These are phyloP conservation scores for Podaxis mareebaensis DNA, from an alignment of 768 basidiomycete genomes.

Conservation along the genomic window DNA sequence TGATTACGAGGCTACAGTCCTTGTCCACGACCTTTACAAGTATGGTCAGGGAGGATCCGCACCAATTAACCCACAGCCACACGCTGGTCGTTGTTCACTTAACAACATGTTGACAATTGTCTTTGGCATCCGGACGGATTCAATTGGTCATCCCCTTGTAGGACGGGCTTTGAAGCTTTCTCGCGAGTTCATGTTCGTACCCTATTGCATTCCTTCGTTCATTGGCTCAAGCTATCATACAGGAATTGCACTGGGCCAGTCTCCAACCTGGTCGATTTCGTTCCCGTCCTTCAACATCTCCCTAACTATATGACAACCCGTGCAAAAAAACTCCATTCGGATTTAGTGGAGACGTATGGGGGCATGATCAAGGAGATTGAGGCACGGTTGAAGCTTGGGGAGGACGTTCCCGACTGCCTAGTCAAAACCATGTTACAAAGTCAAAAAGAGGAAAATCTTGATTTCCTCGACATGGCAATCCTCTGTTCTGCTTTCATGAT, in stretches of 20 bases:
- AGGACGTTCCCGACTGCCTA: conserved; percentile 42
- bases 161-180: conserved; percentile 35
- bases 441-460: conserved; percentile 35
- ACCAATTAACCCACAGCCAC: conserved; percentile 39
- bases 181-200: conserved; percentile 45
- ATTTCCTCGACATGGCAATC: conserved; percentile 39
- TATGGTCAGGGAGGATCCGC: conserved; percentile 29
- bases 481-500: conserved; percentile 44
- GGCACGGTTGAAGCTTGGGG: conserved; percentile 34
- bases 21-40: conserved; percentile 38
- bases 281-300: conserved; percentile 40
- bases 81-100: conserved; percentile 38
- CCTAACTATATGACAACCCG: conserved; percentile 39
- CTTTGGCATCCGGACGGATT: conserved; percentile 43
- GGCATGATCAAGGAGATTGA: conserved; percentile 39
- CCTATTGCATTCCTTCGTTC: background rate
- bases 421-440: conserved; percentile 38
- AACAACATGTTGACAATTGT: conserved; percentile 48
- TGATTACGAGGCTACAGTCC: conserved; percentile 39
- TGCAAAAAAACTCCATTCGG: conserved; percentile 38
- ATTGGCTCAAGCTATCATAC: background rate
- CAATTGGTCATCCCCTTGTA: conserved; percentile 38
- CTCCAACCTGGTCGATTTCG: conserved; percentile 47
- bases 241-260: conserved; percentile 45
- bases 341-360: conserved; percentile 38